These are phyloP conservation scores for Phytophthora ramorum DNA, from an alignment of 352 stramenopile genomes.

Conservation along the genomic window DNA sequence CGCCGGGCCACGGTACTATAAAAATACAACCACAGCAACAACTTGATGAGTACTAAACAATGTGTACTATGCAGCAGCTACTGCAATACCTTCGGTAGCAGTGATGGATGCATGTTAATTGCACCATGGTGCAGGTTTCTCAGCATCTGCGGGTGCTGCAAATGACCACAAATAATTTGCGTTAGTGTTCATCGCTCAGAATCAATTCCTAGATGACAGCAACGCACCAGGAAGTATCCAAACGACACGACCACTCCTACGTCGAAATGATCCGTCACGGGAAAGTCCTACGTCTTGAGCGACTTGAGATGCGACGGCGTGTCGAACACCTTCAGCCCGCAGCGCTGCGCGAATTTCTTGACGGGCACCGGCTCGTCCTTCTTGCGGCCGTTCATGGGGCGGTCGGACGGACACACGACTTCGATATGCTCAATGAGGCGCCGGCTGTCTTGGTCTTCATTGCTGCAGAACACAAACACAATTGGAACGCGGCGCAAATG, in stretches of 20 bases:
- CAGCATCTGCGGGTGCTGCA: constrained; percentile 81
- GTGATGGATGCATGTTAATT: constrained; percentile 91
- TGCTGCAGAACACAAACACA: constrained; percentile 19
- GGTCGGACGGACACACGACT: constrained; percentile 84
- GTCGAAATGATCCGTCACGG: constrained; percentile 59
- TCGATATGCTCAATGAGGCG: constrained; percentile 63
- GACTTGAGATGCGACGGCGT: constrained; percentile 79
- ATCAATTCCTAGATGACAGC: neutral
- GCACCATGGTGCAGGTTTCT: constrained; percentile 66
- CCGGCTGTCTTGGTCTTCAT: constrained; percentile 28
- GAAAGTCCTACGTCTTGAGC: constrained; percentile 78
- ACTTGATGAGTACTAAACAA: neutral
- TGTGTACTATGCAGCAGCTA: neutral
- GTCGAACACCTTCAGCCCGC: constrained; percentile 66
- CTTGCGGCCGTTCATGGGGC: constrained; percentile 71
- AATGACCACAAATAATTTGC: constrained; percentile 1
- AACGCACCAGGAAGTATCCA: constrained; percentile 79
- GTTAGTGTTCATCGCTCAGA: constrained; percentile 6
- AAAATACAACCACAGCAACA: constrained; percentile 1
- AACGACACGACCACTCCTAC: constrained; percentile 92
- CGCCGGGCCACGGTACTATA: constrained; percentile 79
- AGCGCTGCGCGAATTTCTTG: constrained; percentile 71
- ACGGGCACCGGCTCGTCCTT: constrained; percentile 74
- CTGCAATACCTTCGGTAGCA: constrained; percentile 70
- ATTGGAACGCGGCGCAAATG: neutral